Evolutionary conservation across 768 basidiomycete genomes (phyloP), one percentile per base, ranked within the genome.

Genomic region (Boletellus ananas): DNA sequence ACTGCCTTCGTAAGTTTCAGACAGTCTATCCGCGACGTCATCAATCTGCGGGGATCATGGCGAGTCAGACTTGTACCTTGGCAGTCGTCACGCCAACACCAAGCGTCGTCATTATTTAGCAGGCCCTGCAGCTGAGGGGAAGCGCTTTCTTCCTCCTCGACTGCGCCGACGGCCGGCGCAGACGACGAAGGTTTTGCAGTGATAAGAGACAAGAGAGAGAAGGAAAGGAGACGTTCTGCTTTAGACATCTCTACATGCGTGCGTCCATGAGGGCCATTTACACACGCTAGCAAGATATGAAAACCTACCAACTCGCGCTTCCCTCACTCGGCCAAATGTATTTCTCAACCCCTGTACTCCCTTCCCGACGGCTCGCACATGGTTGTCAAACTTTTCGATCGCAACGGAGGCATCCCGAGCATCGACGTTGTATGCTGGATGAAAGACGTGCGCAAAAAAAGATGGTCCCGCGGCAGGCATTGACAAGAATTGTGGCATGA

Each of bases 51-150:
- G 41, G 29, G 29, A 37, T 39, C 23, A 33, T 14, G 20, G 17
- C 20, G 23, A 44, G 16, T 17, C 31, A 13, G 14, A 17, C 18
- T 14, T 33, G 36, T 58, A 87, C 88, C 83, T 63, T 77, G 67
- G 62, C 90, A 92, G 3, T 75, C 76, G 46, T 93, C 88, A 21
- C 83, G 76, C 90, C 90, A 94, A 64, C 90, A 91, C 87, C 91
- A 89, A 3, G 87, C 90, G 1, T 87, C 85, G 21, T 87, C 79
- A 9, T 74, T 72, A 55, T 91, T 92, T 47, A 82, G 58, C 43
- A 85, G 60, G 0, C 86, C 85, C 50, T 75, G 80, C n/a, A 64
- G 63, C 47, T 74, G 75, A 34, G 65, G 57, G 18, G 60, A 61
- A 4, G 67, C 55, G 13, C 69, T 67, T 45, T 68, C 66, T 43